Base-by-base conservation (phyloP, 805 yeast species). In the Metschnikowia cubensis region DNA sequence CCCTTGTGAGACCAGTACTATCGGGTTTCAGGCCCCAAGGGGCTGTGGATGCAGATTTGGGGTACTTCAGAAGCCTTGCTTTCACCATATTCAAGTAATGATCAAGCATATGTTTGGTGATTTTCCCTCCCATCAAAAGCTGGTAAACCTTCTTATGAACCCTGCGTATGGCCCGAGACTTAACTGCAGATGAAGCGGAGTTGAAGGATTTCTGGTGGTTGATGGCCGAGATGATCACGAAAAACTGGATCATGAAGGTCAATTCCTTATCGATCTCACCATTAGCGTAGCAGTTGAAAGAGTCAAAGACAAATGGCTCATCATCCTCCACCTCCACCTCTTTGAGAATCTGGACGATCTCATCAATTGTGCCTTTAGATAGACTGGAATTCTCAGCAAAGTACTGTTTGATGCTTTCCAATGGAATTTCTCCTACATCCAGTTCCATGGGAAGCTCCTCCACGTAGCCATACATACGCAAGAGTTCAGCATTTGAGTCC, bases 401-500 rank as follows among this genome's bases (percentile, higher is more conserved):
- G 7, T 71, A 71, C 0, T 65, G 59, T 45, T 68, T 71, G 13
- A 84, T 71, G 3, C 64, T 60, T 0, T 61, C 56, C 22, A 84
- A 56, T 1, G 83, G 74, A 3, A 92, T 59, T 65, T 92, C 98
- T 6, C 85, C 96, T 59, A 87, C 85, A 64, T 92, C 98, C 62
- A 73, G 81, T 42, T 78, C 80, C 1, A 94, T 85, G 0, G 89
- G 88, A 18, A 73, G 75, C 53, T 70, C 65, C 67, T 91, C 97
- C 22, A 89, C 94, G 60, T 88, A 92, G 0, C 99, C 99, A 59
- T 92, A 92, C 50, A 96, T 78, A 60, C 99, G 79, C 49, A 94
- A 71, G 32, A 94, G 76, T 60, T 94, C 98, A n/a, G 92, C 73
- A 64, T 91, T 92, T 35, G 97, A 94, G 56, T 87, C 83, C 41